These are phyloP conservation scores for Betula pendula DNA, from an alignment of 306 rosid genomes.

Conservation along the genomic window DNA sequence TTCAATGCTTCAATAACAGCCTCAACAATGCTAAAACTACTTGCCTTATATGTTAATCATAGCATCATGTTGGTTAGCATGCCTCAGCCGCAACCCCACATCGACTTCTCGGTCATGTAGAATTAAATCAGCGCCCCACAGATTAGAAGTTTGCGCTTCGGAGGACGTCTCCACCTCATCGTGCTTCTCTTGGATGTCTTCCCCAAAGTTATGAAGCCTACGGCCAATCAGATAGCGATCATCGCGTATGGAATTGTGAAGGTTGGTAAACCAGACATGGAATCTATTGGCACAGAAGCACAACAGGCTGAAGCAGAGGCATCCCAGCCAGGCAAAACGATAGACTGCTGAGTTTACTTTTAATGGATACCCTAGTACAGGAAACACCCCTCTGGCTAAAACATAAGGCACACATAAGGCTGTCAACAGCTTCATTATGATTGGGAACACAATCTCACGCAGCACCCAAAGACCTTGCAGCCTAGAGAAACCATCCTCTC, in stretches of 20 bases:
- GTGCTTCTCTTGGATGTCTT: conserved; percentile 38
- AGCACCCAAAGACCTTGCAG: conserved; percentile 97
- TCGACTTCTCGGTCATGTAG: conserved; percentile 62
- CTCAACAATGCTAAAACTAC: conserved; percentile 18
- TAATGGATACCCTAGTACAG: conserved; percentile 89
- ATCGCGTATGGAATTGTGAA: conserved; percentile 93
- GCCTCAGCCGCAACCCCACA: conserved; percentile 70
- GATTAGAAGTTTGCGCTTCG: conserved; percentile 34
- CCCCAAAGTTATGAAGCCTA: conserved; percentile 93
- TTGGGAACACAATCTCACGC: conserved; percentile 91
- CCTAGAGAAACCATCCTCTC: conserved; percentile 97
- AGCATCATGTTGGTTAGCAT: conserved; percentile 35
- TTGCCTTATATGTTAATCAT: not conserved
- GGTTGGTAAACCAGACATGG: conserved; percentile 98
- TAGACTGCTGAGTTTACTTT: conserved; percentile 95
- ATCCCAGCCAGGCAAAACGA: conserved; percentile 97
- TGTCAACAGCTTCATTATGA: conserved; percentile 90
- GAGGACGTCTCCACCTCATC: conserved; percentile 41
- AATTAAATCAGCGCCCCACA: conserved; percentile 33
- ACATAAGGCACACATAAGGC: conserved; percentile 93
- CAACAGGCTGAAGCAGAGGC: conserved; percentile 77
- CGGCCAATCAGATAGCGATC: conserved; percentile 95
- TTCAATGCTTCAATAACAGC: conserved; percentile 33
- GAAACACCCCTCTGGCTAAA: conserved; percentile 90
- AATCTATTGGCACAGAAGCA: conserved; percentile 94